Base-by-base conservation (phyloP, 129 eudicot genomes). In the Glebionis coronaria region DNA sequence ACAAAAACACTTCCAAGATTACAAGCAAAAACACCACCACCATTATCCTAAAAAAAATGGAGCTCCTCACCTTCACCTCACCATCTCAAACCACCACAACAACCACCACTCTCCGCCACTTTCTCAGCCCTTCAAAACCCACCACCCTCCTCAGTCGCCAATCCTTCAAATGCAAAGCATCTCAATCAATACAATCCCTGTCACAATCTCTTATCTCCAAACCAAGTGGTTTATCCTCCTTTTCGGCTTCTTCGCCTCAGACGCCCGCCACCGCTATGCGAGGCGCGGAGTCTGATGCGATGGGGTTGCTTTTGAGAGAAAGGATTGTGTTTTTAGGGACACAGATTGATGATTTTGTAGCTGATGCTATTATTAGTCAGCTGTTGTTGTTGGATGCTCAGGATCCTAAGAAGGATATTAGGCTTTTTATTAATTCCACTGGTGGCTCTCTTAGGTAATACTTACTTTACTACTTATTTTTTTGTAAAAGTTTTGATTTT, bases 341-440 rank as follows among this genome's bases (percentile, higher is more conserved):
- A 60, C 66, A 70, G 16, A 92, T 92, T 61, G 96, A 91, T 64
- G 98, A 91, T 75, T 85, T 88, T 60, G 85, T 82, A 31, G 99
- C 99, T n/a, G 99, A 94, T 68, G 80, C 90, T 65, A 79, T 87
- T 21, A 83, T 89, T 42, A 89, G 99, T 84, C 95, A 94, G 88
- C 66, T 94, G 79, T 76, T 94, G 27, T 68, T 89, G 88, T 69
- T 93, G 79, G 99, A 93, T 76, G 90, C 99, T 66, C 86, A 82
- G 59, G 93, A 94, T 70, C 82, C 85, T 13, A 84, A 74, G 1
- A 86, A 79, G 61, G 99, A 94, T 73, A 94, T 94, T 27, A 72
- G 95, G 35, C 87, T 94, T 46, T 94, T 94, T 57, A 70, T 93
- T 73, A 93, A 89, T 74, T 89, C 95, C 29, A 62, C 83, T 21